Evolutionary conservation across 2,329 filamentous ascomycete species (phyloP), one percentile per base, ranked within the genome.

Genomic region (Aspergillus texensis): DNA sequence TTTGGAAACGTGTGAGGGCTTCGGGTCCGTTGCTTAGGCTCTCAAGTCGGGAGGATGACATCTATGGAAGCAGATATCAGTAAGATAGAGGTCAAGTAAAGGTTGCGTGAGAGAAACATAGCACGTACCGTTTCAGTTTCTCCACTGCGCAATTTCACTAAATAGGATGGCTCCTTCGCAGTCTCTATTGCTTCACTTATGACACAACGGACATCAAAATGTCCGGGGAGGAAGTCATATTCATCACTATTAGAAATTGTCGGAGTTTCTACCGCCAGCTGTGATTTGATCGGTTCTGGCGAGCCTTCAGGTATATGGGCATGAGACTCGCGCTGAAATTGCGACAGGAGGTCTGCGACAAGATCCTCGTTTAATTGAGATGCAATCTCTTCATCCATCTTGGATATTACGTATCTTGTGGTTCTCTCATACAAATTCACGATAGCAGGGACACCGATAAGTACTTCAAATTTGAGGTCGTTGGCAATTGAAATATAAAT

Each of bases 171-270:
- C 24, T 69, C 68, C n/a, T 64, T 61, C 8, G 63, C 58, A 28
- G 71, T 65, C 46, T 65, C 67, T 21, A 67, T 68, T 39, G 53
- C 55, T 28, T 79, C 66, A 28, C 66, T 62, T 54, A 79, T 68
- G 56, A 81, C 67, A 32, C 70, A 70, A 21, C 67, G 68, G 14
- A 75, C 74, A 8, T 68, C 65, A 60, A 74, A 79, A 66, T 80
- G 78, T 12, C 78, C 78, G 1, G 78, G 77, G 16, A 81, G 68
- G 60, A 70, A 78, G 16, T 78, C 70, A 65, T 80, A 81, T 24
- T 78, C 74, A 12, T 75, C 68, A 24, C 67, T 64, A 46, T 78
- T 71, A 5, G 70, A 58, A 6, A 78, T 58, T 1, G 24, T 52
- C 11, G 79, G 78, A 14, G 79, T 62, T 34, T 76, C 65, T 39